Base-by-base conservation (phyloP, 139 green algal genomes). In the Diplosphaera chodatii region DNA sequence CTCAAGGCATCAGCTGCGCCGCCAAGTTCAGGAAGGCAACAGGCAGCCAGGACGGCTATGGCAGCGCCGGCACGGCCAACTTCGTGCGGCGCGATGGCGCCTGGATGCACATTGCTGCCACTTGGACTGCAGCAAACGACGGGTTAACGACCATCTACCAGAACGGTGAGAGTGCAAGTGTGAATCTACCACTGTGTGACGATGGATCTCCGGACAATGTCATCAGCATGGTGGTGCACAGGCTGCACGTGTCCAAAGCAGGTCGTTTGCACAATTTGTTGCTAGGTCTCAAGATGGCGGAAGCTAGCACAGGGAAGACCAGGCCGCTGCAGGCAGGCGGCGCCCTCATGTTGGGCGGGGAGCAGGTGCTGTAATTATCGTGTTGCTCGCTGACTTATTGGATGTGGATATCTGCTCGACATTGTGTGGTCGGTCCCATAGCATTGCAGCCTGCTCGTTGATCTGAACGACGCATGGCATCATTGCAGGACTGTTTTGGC, bases 71-170 rank as follows among this genome's bases (percentile, higher is more conserved):
- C 4, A 80, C 79, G n/a, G 83, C 88, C 34, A 80, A 34, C 25
- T 68, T 87, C 48, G 75, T 91, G 59, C 77, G 87, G 68, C 78
- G 84, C 2, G 75, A 89, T 48, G 86, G 82, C 8, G 29, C n/a
- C 1, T 96, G 91, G 91, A 89, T 91, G 68, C 91, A 96, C 74
- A 55, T 96, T 48, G 91, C 91, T 13, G 87, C 96, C 27, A 94
- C 88, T 5, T 96, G 91, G 91, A 85, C 78, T 20, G 66, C 77
- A 0, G 76, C 71, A 0, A 68, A 86, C 27, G 70, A 88, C n/a
- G 91, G 91, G 1, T 69, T 85, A 23, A 94, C 83, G 21, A 80
- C 84, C 64, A 84, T 96, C 32, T 96, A 95, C 80, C 71, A 87
- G 68, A 87, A 96, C 66, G 91, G 91, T 2, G 80, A 92, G 62